Percentiles rank a stretch among this genome's conserved stretches.
These are phyloP conservation scores for Urostyla sp. DNA, from an alignment of 73 alveolate genomes.

Conservation along the genomic window DNA sequence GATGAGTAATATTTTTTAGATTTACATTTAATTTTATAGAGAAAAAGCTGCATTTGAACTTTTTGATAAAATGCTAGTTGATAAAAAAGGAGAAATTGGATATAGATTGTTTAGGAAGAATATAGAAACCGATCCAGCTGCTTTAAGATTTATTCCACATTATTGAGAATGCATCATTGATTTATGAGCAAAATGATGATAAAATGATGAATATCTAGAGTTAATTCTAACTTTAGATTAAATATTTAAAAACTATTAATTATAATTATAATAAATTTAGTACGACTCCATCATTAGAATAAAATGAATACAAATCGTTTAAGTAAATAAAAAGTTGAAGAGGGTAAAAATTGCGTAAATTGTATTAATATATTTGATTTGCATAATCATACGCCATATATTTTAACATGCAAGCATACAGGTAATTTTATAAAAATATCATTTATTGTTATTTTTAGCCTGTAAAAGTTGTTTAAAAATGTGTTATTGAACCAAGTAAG, in stretches of 20 bases:
- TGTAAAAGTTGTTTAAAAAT: slow-evolving; percentile 23
- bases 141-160: slow-evolving; percentile 27
- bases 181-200: no score
- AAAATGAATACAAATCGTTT: no score
- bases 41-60: slow-evolving; percentile 43
- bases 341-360: not conserved
- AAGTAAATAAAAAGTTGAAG: no score
- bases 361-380: not conserved
- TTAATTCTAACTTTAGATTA: no score
- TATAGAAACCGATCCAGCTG: slow-evolving; percentile 61
- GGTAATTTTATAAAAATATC: not conserved
- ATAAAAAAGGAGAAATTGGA: slow-evolving; percentile 55
- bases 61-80: slow-evolving; percentile 37
- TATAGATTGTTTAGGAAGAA: slow-evolving; percentile 61
- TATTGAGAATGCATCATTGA: slow-evolving; percentile 2
- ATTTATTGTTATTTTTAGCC: not conserved
- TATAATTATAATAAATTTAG: no score
- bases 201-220: no score
- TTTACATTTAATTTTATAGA: slow-evolving; percentile 7
- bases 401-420: not conserved
- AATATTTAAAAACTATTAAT: no score
- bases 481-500: not conserved
- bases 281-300: no score
- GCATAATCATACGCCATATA: slow-evolving; percentile 1
- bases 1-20: slow-evolving; percentile 38